Percentiles rank a stretch among this genome's conserved stretches.
Conservation (phyloP, 441 rosid genomes). For the Pelargonium cotyledonis region DNA sequence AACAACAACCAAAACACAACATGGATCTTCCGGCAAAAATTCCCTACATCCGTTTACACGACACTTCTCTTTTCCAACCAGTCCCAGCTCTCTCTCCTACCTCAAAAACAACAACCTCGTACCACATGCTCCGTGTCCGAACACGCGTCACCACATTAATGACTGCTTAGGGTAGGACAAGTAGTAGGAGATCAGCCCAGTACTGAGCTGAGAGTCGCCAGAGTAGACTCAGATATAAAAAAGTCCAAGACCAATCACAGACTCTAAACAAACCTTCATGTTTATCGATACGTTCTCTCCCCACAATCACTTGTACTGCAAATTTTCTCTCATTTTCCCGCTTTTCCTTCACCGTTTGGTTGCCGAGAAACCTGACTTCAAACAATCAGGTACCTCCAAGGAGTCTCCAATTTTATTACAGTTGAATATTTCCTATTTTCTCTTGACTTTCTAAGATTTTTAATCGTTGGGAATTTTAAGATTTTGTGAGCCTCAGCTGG, state of each 20-base stretch:
- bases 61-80: not conserved
- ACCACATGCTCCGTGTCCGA: too few relatives aligned
- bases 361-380: not conserved
- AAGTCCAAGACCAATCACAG: not conserved
- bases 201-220: slow-evolving; percentile 23
- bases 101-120: too few relatives aligned
- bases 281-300: not conserved
- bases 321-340: slow-evolving; percentile 18
- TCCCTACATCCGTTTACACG: not conserved
- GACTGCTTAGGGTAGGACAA: not conserved
- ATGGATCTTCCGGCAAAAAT: not conserved
- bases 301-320: not conserved
- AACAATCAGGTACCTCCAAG: not conserved
- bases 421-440: not conserved
- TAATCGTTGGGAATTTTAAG: too few relatives aligned
- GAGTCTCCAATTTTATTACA: not conserved
- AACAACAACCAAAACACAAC: not conserved
- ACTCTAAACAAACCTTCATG: not conserved
- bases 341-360: not conserved
- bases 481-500: too few relatives aligned
- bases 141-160: not conserved
- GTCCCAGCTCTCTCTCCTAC: not conserved
- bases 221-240: slow-evolving; percentile 20
- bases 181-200: slow-evolving; percentile 18
- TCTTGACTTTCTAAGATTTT: too few relatives aligned